A percentile compares a stretch with the other conserved stretches of the same genome.
Conservation (phyloP, 1,284 basidiomycete genomes). For the Sanghuangporus baumii region DNA sequence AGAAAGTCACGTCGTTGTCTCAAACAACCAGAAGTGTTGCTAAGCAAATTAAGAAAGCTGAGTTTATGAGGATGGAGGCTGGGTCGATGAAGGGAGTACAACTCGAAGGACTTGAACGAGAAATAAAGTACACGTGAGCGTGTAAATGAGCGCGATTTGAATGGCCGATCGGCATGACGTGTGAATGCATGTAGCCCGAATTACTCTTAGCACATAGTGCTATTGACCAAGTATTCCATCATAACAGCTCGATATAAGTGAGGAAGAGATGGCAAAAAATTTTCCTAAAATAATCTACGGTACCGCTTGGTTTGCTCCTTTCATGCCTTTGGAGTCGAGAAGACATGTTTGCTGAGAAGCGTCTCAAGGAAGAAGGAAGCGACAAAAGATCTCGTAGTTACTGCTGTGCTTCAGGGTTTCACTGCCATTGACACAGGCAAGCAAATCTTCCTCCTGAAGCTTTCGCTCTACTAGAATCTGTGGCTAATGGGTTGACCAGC, state of each 20-base stretch:
- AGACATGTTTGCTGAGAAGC: not conserved
- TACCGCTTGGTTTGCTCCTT: conserved; percentile 51
- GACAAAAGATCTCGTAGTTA: conserved; percentile 61
- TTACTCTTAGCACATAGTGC: no score
- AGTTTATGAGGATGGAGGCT: no score
- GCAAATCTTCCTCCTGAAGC: conserved; percentile 18
- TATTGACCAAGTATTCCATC: not conserved
- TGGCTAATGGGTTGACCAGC: conserved; percentile 34
- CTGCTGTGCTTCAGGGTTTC: conserved; percentile 71
- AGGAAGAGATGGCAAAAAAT: not conserved
- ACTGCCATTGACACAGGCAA: conserved; percentile 73
- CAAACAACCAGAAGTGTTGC: no score
- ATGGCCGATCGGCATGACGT: no score
- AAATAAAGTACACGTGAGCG: no score
- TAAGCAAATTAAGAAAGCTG: no score
- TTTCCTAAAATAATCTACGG: conserved; percentile 56
- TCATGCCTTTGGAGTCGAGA: not conserved
- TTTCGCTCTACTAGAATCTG: not conserved
- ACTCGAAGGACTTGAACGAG: no score
- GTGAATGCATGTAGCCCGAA: no score
- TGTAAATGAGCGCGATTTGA: no score
- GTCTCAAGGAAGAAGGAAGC: conserved; percentile 62
- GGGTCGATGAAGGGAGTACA: no score
- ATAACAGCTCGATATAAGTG: not conserved
- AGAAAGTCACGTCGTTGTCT: no score